These are phyloP conservation scores for Trifolium fragiferum DNA, from an alignment of 306 rosid genomes.

Conservation along the genomic window DNA sequence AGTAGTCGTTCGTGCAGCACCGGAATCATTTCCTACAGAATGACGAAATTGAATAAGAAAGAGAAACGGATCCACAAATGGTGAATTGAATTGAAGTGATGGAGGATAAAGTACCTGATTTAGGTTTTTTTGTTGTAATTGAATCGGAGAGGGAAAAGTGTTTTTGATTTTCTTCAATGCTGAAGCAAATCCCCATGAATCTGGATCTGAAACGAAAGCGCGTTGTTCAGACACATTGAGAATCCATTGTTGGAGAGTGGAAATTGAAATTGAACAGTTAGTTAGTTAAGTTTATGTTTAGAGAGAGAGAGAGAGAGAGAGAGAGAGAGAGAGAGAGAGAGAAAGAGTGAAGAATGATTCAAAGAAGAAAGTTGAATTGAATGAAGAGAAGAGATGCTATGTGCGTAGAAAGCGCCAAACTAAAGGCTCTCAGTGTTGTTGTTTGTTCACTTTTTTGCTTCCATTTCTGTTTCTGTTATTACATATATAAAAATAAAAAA, in stretches of 20 bases:
- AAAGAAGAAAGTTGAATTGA: not conserved
- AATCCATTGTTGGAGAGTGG: not conserved
- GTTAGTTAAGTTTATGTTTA: not conserved
- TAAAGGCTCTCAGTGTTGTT: slow-evolving; percentile 34
- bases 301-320: slow-evolving; percentile 27
- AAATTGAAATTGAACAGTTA: slow-evolving; percentile 18
- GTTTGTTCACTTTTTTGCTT: slow-evolving; percentile 11
- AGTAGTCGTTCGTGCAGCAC: slow-evolving; percentile 40
- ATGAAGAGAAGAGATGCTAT: not conserved
- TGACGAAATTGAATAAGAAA: too few relatives aligned
- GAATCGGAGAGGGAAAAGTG: slow-evolving; percentile 39
- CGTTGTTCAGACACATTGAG: slow-evolving; percentile 33
- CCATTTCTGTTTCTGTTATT: not conserved
- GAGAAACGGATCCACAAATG: not conserved
- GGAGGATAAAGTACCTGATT: not conserved
- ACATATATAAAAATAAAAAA: not conserved
- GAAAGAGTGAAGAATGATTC: slow-evolving; percentile 36
- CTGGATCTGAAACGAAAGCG: slow-evolving; percentile 37
- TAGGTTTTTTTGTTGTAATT: slow-evolving; percentile 24
- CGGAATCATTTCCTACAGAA: slow-evolving; percentile 49
- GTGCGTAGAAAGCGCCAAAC: slow-evolving; percentile 67
- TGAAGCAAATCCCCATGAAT: slow-evolving; percentile 92
- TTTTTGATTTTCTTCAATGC: slow-evolving; percentile 55
- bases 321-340: slow-evolving; percentile 28
- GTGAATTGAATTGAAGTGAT: slow-evolving; percentile 44